Conservation (phyloP, 805 yeast genomes). For the Nakazawaea populi region DNA sequence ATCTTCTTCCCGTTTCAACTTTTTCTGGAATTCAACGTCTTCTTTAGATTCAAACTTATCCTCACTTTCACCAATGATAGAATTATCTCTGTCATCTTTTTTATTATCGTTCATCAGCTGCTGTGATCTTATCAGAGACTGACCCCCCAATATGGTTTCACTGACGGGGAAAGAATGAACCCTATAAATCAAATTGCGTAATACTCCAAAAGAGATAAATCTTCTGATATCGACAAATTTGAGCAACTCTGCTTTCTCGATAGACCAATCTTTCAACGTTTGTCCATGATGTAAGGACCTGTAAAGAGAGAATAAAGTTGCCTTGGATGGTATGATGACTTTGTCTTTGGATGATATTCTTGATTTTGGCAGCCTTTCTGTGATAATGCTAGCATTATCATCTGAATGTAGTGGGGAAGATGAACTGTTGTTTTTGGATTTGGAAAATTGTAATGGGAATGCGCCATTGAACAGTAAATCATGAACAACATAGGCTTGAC, state of each 20-base stretch:
- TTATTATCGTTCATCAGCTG: not conserved
- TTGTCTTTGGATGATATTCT: constrained; percentile 7
- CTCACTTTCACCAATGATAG: constrained; percentile 17
- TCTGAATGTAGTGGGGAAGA: not conserved
- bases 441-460: constrained; percentile 17
- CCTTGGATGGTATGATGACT: constrained; percentile 49
- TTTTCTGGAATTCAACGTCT: constrained; percentile 16
- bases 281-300: constrained; percentile 74
- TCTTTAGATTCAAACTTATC: constrained; percentile 18
- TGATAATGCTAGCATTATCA: constrained; percentile 9
- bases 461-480: constrained; percentile 19
- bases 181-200: constrained; percentile 76
- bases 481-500: constrained; percentile 72
- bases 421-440: constrained; percentile 7
- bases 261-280: constrained; percentile 76
- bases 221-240: constrained; percentile 73
- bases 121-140: not conserved
- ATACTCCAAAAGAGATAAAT: constrained; percentile 80
- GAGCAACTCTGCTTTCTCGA: constrained; percentile 53
- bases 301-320: constrained; percentile 67
- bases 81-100: constrained; percentile 6
- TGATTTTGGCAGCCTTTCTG: not conserved
- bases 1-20: constrained; percentile 23
- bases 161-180: constrained; percentile 72
- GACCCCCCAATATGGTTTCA: constrained; percentile 27